phyloP scores from a whole-genome alignment of 2,329 filamentous ascomycete genomes.

The Calonectria hongkongensis region DNA sequence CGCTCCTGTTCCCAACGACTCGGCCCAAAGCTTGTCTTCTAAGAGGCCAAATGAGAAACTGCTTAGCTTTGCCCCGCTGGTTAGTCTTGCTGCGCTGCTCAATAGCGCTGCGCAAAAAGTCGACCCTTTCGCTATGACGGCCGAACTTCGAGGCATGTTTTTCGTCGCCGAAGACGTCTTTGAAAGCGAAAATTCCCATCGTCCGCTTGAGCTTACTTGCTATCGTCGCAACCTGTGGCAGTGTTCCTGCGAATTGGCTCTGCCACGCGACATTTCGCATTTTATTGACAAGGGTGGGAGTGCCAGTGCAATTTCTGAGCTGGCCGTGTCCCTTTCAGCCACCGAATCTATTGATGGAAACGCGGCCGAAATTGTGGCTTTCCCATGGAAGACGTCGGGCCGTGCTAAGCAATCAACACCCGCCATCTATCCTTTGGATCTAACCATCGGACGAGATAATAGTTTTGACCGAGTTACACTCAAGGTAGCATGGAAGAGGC shows the following conservation, averaged over 20 bases:
- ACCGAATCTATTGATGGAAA: constrained; percentile 95
- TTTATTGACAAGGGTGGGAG: constrained; percentile 84
- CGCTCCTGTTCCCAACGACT: constrained; percentile 78
- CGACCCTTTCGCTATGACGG: constrained; percentile 67
- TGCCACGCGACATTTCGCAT: constrained; percentile 83
- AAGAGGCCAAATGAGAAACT: constrained; percentile 75
- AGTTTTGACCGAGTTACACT: constrained; percentile 87
- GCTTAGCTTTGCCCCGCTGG: constrained; percentile 81
- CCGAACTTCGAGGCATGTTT: constrained; percentile 91
- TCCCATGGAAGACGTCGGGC: constrained; percentile 89
- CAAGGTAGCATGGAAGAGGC: constrained; percentile 92
- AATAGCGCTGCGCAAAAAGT: constrained; percentile 78
- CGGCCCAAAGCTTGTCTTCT: constrained; percentile 71
- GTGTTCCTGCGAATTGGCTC: constrained; percentile 88
- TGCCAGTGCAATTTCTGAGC: constrained; percentile 83
- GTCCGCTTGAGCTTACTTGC: constrained; percentile 90
- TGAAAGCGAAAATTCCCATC: constrained; percentile 71
- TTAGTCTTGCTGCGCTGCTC: constrained; percentile 76
- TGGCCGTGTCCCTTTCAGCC: constrained; percentile 88
- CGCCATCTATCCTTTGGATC: constrained; percentile 72
- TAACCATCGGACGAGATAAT: constrained; percentile 78
- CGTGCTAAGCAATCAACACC: constrained; percentile 71
- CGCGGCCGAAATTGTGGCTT: constrained; percentile 93
- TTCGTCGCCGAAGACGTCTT: constrained; percentile 90
- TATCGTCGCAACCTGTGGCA: constrained; percentile 97